phyloP scores from a whole-genome alignment of 306 rosid species.

The Vigna reflexopilosa region DNA sequence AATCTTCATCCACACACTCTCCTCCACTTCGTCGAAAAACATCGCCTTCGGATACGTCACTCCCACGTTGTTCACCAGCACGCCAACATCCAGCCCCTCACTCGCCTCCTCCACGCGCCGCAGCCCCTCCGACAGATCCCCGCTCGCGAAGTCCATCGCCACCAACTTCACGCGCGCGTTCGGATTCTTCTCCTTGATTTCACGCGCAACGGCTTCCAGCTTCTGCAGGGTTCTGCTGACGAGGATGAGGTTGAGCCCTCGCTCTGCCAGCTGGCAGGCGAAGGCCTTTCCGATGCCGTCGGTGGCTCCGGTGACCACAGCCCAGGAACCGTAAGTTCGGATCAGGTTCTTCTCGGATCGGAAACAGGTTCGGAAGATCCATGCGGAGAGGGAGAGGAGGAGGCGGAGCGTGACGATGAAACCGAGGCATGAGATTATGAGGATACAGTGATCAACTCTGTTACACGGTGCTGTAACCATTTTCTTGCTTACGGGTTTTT shows the following conservation, averaged over 20 bases:
- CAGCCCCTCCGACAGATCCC: conserved; percentile 37
- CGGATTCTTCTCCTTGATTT: conserved; percentile 51
- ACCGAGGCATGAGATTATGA: conserved; percentile 43
- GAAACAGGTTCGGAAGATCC: conserved; percentile 41
- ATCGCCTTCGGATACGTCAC: conserved; percentile 64
- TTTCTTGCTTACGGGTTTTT: too few species aligned
- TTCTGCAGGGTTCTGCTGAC: conserved; percentile 63
- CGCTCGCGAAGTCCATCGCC: conserved; percentile 61
- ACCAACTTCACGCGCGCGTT: conserved; percentile 35
- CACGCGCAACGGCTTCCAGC: conserved; percentile 58
- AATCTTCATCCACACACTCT: conserved; percentile 67
- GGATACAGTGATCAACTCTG: too few species aligned
- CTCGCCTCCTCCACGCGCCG: conserved; percentile 46
- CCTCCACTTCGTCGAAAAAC: conserved; percentile 71
- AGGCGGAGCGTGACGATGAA: conserved; percentile 9
- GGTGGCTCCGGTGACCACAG: conserved; percentile 57
- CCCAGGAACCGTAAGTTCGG: conserved; percentile 54
- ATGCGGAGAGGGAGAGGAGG: conserved; percentile 7
- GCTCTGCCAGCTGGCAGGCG: conserved; percentile 38
- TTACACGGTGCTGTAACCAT: too few species aligned
- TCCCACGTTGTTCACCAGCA: conserved; percentile 79
- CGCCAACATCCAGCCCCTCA: conserved; percentile 51
- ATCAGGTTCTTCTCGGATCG: conserved; percentile 41
- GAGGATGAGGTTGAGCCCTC: conserved; percentile 62
- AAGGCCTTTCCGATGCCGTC: conserved; percentile 60